These are phyloP conservation scores for Hanseniaspora nectarophila DNA, from an alignment of 805 yeast genomes.

Conservation along the genomic window DNA sequence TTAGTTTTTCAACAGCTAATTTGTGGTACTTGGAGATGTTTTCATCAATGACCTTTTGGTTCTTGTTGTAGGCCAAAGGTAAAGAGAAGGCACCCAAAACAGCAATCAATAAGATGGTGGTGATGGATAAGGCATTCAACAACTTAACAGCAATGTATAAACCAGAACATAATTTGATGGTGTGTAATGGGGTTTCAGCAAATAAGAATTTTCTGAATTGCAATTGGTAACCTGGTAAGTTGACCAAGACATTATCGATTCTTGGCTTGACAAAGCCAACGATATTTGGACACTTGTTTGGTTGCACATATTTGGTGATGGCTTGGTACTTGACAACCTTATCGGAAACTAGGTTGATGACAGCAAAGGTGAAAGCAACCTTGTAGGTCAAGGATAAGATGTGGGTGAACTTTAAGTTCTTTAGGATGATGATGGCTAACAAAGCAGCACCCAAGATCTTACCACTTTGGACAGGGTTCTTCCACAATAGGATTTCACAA, in stretches of 20 bases:
- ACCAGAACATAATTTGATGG: constrained; percentile 59
- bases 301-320: constrained; percentile 55
- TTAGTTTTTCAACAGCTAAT: constrained; percentile 40
- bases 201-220: constrained; percentile 46
- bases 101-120: constrained; percentile 42
- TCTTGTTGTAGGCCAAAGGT: constrained; percentile 67
- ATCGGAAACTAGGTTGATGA: constrained; percentile 38
- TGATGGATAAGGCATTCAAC: constrained; percentile 64
- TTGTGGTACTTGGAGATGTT: constrained; percentile 38
- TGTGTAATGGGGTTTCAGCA: constrained; percentile 58
- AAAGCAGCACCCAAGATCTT: constrained; percentile 58
- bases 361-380: constrained; percentile 51
- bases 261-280: constrained; percentile 27
- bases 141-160: constrained; percentile 57
- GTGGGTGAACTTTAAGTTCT: constrained; percentile 50
- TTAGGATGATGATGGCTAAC: constrained; percentile 42
- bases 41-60: constrained; percentile 33
- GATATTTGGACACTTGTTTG: constrained; percentile 31
- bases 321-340: constrained; percentile 11
- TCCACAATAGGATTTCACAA: constrained; percentile 27
- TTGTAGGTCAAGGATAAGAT: constrained; percentile 50
- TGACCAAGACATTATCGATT: constrained; percentile 24
- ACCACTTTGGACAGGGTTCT: constrained; percentile 53
- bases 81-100: constrained; percentile 55
- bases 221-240: constrained; percentile 41